Evolutionary conservation across 164 flowering plant species (phyloP).

Genomic region (Brasenia schreberi): DNA sequence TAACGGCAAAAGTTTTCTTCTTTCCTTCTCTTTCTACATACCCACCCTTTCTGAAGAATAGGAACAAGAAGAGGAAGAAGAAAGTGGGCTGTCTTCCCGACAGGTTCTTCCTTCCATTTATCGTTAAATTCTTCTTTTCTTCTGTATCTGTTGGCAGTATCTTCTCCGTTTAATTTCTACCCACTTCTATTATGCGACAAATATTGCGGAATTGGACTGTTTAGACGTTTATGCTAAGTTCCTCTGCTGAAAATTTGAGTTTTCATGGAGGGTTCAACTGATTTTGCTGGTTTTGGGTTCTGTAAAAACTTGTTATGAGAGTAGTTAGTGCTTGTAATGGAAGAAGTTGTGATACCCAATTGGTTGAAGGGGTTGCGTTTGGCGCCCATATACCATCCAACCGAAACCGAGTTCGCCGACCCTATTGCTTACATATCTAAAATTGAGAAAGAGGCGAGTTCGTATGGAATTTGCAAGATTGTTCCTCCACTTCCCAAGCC

Average conservation of each 20-base stretch:
- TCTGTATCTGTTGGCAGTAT: background rate
- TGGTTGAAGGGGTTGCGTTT: slow-evolving; percentile 77
- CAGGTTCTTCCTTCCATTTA: background rate
- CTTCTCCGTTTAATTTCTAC: background rate
- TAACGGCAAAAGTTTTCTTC: background rate
- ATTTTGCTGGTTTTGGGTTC: background rate
- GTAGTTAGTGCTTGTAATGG: slow-evolving; percentile 25
- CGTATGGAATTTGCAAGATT: slow-evolving; percentile 87
- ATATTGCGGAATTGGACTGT: background rate
- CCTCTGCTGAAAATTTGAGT: background rate
- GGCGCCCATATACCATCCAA: slow-evolving; percentile 83
- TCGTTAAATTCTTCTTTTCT: background rate
- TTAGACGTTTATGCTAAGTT: background rate
- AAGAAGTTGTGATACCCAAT: slow-evolving; percentile 53
- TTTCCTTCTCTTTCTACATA: background rate
- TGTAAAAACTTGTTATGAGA: slow-evolving; percentile 7
- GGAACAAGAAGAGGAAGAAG: background rate
- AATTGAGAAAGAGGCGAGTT: slow-evolving; percentile 93
- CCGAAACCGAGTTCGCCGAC: slow-evolving; percentile 95
- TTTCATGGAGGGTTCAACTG: background rate
- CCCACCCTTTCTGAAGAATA: background rate
- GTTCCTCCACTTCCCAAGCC: slow-evolving; percentile 95
- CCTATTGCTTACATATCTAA: slow-evolving; percentile 95
- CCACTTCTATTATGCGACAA: background rate
- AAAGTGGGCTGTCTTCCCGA: background rate